Percentiles rank a stretch among this genome's conserved stretches.
Evolutionary conservation across 768 basidiomycete species (phyloP).

Genomic region (Leucocoprinus birnbaumii): DNA sequence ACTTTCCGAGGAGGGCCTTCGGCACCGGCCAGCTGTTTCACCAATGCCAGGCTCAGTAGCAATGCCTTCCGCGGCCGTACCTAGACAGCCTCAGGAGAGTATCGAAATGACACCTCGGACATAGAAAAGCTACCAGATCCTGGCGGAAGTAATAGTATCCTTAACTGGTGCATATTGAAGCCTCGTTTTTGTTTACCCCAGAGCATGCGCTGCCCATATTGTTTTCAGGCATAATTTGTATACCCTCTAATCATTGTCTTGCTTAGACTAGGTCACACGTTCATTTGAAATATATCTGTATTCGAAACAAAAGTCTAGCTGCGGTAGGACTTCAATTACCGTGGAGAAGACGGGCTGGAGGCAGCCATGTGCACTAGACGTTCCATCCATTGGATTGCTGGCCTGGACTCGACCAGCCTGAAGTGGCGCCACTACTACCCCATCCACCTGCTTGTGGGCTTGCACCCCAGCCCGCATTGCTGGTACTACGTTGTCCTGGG

Average conservation of each 20-base stretch:
- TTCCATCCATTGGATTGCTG: slow-evolving; percentile 58
- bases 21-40: slow-evolving; percentile 12
- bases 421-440: slow-evolving; percentile 11
- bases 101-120: slow-evolving; percentile 32
- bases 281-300: too few relatives aligned
- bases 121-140: slow-evolving; percentile 16
- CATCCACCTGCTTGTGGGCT: slow-evolving; percentile 9
- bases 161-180: not conserved
- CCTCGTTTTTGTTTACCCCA: not conserved
- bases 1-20: slow-evolving; percentile 19
- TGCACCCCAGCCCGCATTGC: slow-evolving; percentile 9
- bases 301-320: too few relatives aligned
- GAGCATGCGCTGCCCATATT: too few relatives aligned
- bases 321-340: not conserved
- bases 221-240: too few relatives aligned
- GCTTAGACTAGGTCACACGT: too few relatives aligned
- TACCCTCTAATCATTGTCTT: too few relatives aligned
- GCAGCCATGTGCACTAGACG: slow-evolving; percentile 22
- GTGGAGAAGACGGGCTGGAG: not conserved
- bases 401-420: slow-evolving; percentile 19
- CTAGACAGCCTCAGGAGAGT: slow-evolving; percentile 20
- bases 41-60: slow-evolving; percentile 2
- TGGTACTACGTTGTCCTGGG: slow-evolving; percentile 6
- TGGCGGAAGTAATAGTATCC: not conserved
- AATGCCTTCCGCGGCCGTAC: not conserved